phyloP scores from a whole-genome alignment of 805 yeast genomes.

The Geotrichum ghanense region DNA sequence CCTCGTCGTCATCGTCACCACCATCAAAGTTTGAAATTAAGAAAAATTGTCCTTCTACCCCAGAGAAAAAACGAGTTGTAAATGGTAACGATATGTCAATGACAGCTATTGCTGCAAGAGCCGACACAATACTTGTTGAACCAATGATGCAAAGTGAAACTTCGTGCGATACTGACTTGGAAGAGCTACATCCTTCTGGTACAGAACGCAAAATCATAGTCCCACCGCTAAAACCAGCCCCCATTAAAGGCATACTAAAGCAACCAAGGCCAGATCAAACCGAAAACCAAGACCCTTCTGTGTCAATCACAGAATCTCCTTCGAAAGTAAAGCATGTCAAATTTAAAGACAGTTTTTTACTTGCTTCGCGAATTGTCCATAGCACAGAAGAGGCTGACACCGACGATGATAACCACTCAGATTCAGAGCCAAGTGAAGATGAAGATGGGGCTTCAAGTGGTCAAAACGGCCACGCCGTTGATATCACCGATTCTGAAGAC shows the following conservation, averaged over 20 bases:
- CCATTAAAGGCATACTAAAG: not conserved
- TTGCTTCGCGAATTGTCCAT: not conserved
- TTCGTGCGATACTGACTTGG: conserved; percentile 1
- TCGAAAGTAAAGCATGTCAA: not conserved
- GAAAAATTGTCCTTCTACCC: too few species aligned
- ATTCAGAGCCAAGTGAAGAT: not conserved
- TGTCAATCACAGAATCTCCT: not conserved
- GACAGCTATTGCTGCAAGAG: not conserved
- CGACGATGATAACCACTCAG: not conserved
- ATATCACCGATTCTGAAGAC: not conserved
- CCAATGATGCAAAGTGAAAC: not conserved
- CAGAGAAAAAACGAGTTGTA: not conserved
- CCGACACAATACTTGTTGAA: not conserved
- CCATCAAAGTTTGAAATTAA: not conserved
- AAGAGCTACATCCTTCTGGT: not conserved
- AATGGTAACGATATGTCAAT: not conserved
- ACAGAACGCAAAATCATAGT: not conserved
- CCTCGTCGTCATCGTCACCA: not conserved
- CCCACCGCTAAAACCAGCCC: not conserved
- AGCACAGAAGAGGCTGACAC: not conserved
- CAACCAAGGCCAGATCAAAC: not conserved
- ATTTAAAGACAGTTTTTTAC: not conserved
- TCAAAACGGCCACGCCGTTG: too few species aligned
- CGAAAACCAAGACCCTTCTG: not conserved
- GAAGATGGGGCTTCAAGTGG: not conserved